Conservation (phyloP, 768 basidiomycete genomes). For the Crepidotus variabilis region DNA sequence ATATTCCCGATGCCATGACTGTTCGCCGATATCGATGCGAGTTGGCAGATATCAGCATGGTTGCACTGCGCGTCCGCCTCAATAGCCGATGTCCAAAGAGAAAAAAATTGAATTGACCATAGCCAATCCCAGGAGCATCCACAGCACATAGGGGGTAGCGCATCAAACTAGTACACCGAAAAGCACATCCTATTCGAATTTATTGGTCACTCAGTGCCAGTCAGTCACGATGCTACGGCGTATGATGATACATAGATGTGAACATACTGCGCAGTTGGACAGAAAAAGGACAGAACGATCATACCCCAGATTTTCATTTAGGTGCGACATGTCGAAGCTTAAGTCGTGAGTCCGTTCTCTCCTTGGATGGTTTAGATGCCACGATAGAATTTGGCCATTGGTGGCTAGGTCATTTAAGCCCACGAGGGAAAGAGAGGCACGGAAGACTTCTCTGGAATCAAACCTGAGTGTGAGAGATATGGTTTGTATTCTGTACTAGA, state of each 20-base stretch:
- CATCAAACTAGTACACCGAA: no score
- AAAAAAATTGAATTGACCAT: neutral
- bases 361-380: neutral
- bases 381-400: neutral
- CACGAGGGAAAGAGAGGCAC: neutral
- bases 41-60: neutral
- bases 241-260: neutral
- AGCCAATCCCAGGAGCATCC: neutral
- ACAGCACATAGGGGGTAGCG: neutral
- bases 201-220: neutral
- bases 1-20: neutral
- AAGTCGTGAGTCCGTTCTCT: neutral
- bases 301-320: neutral
- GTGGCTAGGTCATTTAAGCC: neutral
- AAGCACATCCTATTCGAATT: neutral
- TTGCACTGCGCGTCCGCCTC: neutral
- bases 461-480: neutral
- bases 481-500: neutral
- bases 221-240: neutral
- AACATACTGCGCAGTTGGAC: neutral
- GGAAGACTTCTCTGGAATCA: neutral
- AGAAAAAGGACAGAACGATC: neutral
- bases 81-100: neutral
- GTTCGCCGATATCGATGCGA: neutral
- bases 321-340: neutral